Percentiles rank a stretch among this genome's conserved stretches.
Evolutionary conservation across 352 stramenopile species (phyloP).

Genomic region (Phytopythium cucurbitacearum): DNA sequence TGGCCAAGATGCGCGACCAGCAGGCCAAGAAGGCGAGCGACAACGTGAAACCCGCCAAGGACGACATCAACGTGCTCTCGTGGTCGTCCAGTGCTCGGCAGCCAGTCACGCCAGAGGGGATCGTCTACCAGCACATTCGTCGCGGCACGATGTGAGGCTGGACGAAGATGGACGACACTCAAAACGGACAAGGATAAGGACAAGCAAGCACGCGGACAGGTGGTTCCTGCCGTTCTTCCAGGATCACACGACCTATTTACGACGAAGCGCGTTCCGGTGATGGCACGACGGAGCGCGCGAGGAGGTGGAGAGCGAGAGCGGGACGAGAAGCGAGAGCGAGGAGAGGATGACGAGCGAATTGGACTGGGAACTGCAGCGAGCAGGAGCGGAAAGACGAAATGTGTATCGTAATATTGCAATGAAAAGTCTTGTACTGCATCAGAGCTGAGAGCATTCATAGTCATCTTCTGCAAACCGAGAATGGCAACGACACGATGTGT

Average conservation of each 20-base stretch:
- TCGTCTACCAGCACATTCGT: constrained; percentile 69
- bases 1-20: constrained; percentile 50
- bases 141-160: constrained; percentile 66
- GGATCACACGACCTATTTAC: too few relatives aligned
- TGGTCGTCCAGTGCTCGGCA: constrained; percentile 20
- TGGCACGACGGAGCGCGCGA: neutral
- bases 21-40: constrained; percentile 46
- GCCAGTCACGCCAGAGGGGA: constrained; percentile 41
- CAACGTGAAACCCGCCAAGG: constrained; percentile 43
- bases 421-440: neutral
- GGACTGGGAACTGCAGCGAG: too few relatives aligned
- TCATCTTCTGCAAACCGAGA: neutral
- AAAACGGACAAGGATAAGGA: constrained; percentile 5
- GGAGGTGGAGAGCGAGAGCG: constrained; percentile 2
- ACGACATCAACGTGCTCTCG: constrained; percentile 58
- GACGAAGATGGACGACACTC: neutral
- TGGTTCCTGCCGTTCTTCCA: too few relatives aligned
- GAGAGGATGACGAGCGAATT: neutral
- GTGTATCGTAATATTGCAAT: constrained; percentile 2
- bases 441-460: neutral
- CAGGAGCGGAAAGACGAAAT: neutral
- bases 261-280: too few relatives aligned
- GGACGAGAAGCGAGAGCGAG: constrained; percentile 1
- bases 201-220: too few relatives aligned
- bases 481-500: too few relatives aligned